Evolutionary conservation across 2,329 filamentous ascomycete species (phyloP), one percentile per base, ranked within the genome.

Genomic region (Arthrobotrys musiformis): DNA sequence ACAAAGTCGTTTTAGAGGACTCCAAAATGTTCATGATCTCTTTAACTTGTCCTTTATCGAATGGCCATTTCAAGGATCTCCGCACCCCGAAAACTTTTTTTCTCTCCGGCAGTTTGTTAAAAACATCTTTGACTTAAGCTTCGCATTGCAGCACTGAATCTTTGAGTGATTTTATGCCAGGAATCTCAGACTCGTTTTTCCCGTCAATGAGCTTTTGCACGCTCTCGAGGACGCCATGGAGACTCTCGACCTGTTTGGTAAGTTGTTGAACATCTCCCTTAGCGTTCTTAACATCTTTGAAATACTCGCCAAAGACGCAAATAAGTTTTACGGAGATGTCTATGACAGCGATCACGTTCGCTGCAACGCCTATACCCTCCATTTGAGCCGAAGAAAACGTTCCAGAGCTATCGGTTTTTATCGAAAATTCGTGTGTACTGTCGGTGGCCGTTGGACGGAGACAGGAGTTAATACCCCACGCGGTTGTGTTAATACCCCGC

Each of bases 51-150:
- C 46, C 26, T 26, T 78, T 79, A 30, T 81, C 79, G 46, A 83
- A 75, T 7, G 82, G 81, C 81, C 82, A 83, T 46, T 81, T 82
- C 15, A 82, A 70, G n/a, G 81, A 80, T 68, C 81, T 61, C 56
- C 33, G 17, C 56, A 7, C 15, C 42, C 56, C 33, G 35, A 61
- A 6, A 26, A 35, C 9, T 46, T 1, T 46, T 30, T 26, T 50
- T 60, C 35, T 62, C 13, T 64, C 61, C 22, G 50, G 50, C 3
- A 56, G 50, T 56, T 56, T 33, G 35, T 7, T n/a, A 15, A 56
- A 19, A 17, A 56, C 40, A 19, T 48, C 61, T 46, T 48, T 26
- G 2, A 33, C 37, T 50, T 33, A n/a, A 42, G 17, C 6, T 8
- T 30, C 17, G 61, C 61, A 64, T 19, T 37, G 30, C n/a, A 13